Evolutionary conservation across 768 basidiomycete species (phyloP), one percentile per base, ranked within the genome.

Genomic region (Cantharellus anzutake): DNA sequence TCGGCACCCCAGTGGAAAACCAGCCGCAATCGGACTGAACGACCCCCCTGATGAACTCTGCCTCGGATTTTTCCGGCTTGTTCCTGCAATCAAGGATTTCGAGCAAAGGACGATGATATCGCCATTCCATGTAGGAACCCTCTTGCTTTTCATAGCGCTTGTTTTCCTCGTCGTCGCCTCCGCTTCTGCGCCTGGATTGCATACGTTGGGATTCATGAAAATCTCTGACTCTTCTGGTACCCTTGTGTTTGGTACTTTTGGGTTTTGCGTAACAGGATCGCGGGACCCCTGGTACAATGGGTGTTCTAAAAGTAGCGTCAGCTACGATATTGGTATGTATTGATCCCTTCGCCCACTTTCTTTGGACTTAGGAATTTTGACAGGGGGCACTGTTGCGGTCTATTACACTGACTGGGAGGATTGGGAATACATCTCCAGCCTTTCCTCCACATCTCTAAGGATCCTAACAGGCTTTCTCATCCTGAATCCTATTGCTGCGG

Each of bases 401-500:
- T 29, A 29, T 29, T 29, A 29, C 20, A 1, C 37, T 55, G 14
- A 16, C 1, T 16, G 11, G 16, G 14, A 7, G 14, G 35, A 11
- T 16, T 11, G 14, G 16, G 14, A 55, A 55, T 16, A 11, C 11
- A 7, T 41, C 51, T 59, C 40, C 57, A 62, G 51, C 48, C 56
- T 29, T 48, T 48, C 44, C 44, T 48, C 52, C 38, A 11, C 52
- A 7, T 7, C 63, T 40, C 44, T 68, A 4, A 57, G 65, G 14
- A 35, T 48, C 37, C 55, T 67, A 51, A 69, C 68, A 34, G 66
- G 66, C n/a, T 66, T 66, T 14, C 62, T 71, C 52, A 65, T 71
- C 60, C 62, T 71, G 14, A 68, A 69, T 53, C 70, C 70, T 41
- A 67, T 71, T 61, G 67, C 67, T 4, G 63, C 67, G 3, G 70